Conservation (phyloP, 2,329 filamentous ascomycete genomes). For the Claviceps digitariae region DNA sequence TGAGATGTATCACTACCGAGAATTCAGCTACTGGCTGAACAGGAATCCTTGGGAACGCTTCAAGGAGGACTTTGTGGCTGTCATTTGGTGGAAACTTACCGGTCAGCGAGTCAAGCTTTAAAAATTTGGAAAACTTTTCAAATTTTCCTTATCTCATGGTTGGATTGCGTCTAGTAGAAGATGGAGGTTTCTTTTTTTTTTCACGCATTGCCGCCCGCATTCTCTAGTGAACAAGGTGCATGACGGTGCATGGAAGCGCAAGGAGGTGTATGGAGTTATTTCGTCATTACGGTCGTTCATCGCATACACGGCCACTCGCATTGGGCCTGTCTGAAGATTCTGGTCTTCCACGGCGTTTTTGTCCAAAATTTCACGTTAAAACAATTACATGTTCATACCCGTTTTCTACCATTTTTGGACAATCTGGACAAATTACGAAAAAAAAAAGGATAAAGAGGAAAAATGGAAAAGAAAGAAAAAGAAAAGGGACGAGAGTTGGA, state of each 20-base stretch:
- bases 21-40: constrained; percentile 84
- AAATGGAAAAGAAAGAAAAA: background rate
- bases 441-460: background rate
- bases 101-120: constrained; percentile 45
- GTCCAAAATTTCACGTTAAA: background rate
- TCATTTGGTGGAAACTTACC: constrained; percentile 50
- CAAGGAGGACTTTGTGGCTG: constrained; percentile 51
- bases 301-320: background rate
- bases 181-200: background rate
- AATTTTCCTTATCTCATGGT: no score
- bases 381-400: background rate
- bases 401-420: background rate
- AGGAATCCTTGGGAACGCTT: constrained; percentile 66
- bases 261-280: background rate
- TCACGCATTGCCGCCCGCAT: background rate
- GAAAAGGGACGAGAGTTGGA: no score
- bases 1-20: constrained; percentile 91
- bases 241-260: background rate
- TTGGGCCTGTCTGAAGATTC: background rate
- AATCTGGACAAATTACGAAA: background rate
- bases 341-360: background rate
- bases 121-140: background rate
- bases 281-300: background rate
- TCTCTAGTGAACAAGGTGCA: background rate
- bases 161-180: background rate